These are phyloP conservation scores for Mariannaea elegans DNA, from an alignment of 2,329 filamentous ascomycete species.

Conservation along the genomic window DNA sequence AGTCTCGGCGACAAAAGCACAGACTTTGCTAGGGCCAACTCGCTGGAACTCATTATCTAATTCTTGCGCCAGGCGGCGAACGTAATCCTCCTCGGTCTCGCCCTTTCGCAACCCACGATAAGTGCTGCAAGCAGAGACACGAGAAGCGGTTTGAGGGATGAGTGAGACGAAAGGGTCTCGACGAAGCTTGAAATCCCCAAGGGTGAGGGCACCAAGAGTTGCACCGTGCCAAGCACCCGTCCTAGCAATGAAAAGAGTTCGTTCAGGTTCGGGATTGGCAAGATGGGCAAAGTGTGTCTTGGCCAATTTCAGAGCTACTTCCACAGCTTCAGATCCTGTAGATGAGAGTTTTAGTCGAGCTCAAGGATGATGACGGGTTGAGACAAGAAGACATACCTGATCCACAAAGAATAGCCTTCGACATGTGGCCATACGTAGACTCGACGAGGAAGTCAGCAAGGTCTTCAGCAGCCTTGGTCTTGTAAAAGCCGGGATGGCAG, in stretches of 20 bases:
- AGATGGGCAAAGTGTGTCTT: constrained; percentile 31
- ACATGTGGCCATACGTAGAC: constrained; percentile 31
- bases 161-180: constrained; percentile 31
- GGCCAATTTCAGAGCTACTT: constrained; percentile 33
- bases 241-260: background rate
- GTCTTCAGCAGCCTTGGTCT: constrained; percentile 28
- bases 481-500: constrained; percentile 35
- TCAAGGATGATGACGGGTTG: too few relatives aligned
- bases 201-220: constrained; percentile 28
- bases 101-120: constrained; percentile 33
- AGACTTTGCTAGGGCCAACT: constrained; percentile 56
- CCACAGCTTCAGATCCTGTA: constrained; percentile 33
- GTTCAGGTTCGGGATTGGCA: constrained; percentile 25
- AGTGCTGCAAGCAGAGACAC: constrained; percentile 19
- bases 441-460: constrained; percentile 33
- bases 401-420: constrained; percentile 32
- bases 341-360: background rate
- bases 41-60: constrained; percentile 57
- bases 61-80: constrained; percentile 51
- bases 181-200: constrained; percentile 33
- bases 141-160: constrained; percentile 28
- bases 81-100: constrained; percentile 53
- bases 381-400: constrained; percentile 19
- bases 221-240: constrained; percentile 9
- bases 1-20: constrained; percentile 61